Evolutionary conservation across 129 eudicot genomes (phyloP), one percentile per base, ranked within the genome.

Genomic region (Solidago caesia): DNA sequence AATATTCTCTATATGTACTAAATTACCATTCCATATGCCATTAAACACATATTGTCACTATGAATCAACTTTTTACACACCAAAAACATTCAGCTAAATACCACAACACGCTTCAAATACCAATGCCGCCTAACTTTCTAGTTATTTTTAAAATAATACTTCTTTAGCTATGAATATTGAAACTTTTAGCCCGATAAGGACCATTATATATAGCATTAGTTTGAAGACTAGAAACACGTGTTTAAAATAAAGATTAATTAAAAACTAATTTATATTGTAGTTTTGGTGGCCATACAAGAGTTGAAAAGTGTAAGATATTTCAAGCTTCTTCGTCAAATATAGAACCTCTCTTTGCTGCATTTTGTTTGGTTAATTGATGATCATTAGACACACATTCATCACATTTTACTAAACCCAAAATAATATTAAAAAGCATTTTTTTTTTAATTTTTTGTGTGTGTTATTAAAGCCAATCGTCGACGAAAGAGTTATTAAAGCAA

Each of bases 341-440:
- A 49, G 43, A 47, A 47, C 7, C 44, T 16, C 56, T 27, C 77
- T 73, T 73, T 59, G 44, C 68, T 60, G n/a, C 58, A 73, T 60
- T 59, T 73, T 58, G 58, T 59, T 58, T 73, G 77, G 44, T 13
- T 21, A 21, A 21, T 21, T 44, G 45, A 60, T 58, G 56, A 26
- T 73, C 68, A 59, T 52, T 71, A 55, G 64, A 52, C 65, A 53
- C 48, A 68, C 2, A 48, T 46, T 49, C 44, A 69, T 46, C 44
- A 27, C 59, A 48, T 69, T 71, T 71, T 16, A 56, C 45, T 57
- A 15, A 11, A 4, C 44, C 4, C 59, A 53, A 0, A 15, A n/a
- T 53, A 13, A 49, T 47, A 47, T 48, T 55, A 55, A 1, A 56
- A 56, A 56, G 11, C 29, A 1, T 11, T 5, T 9, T n/a, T 5